Evolutionary conservation across 2,329 filamentous ascomycete species (phyloP).

Genomic region (Ophioceras dolichostomum): DNA sequence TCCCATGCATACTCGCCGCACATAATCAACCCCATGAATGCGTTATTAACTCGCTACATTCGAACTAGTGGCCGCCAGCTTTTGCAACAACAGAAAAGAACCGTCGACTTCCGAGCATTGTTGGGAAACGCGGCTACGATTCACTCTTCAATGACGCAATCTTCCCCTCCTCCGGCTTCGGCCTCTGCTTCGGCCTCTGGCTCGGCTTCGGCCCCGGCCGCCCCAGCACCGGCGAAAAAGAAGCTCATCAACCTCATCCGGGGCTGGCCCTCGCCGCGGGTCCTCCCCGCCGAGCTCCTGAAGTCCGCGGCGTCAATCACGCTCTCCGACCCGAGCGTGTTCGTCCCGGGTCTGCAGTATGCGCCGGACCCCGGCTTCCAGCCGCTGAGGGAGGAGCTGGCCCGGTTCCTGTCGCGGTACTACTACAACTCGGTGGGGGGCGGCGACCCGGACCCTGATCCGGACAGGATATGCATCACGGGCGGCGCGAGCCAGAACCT

Average conservation of each 20-base stretch:
- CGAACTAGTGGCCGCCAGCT: no score
- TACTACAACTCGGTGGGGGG: conserved; percentile 27
- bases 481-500: conserved; percentile 79
- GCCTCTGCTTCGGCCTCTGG: no score
- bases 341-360: conserved; percentile 59
- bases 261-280: conserved; percentile 51
- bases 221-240: no score
- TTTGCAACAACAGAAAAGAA: no score
- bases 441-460: conserved; percentile 15
- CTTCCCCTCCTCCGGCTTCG: no score
- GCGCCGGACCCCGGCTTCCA: conserved; percentile 65
- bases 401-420: conserved; percentile 55
- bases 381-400: conserved; percentile 56
- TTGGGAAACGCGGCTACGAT: no score
- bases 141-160: no score
- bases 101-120: no score
- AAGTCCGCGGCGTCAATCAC: conserved; percentile 46
- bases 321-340: conserved; percentile 46
- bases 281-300: conserved; percentile 55
- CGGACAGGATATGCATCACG: conserved; percentile 62
- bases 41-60: no score
- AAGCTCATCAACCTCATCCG: conserved; percentile 58
- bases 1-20: no score
- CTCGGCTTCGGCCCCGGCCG: no score
- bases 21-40: no score